Conservation (phyloP, 179 eudicot species). For the Amaranthus tricolor region DNA sequence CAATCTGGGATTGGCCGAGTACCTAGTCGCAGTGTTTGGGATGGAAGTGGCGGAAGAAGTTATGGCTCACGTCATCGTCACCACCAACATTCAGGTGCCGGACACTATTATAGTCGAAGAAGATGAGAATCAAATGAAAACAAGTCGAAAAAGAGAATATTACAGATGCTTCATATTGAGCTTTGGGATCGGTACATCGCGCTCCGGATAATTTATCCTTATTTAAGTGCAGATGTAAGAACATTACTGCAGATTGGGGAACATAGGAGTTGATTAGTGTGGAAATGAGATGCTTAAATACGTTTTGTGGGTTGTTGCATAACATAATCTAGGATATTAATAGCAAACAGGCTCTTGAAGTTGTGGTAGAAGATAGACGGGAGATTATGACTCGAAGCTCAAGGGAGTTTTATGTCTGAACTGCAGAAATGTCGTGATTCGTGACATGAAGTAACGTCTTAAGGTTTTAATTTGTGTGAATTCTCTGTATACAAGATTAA, state of each 20-base stretch:
- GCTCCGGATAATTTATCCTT: not conserved
- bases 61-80: slow-evolving; percentile 62
- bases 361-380: not conserved
- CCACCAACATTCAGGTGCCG: slow-evolving; percentile 69
- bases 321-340: not conserved
- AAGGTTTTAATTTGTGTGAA: slow-evolving; percentile 8
- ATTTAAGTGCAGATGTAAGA: not conserved
- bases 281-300: not conserved
- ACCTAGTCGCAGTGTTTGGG: slow-evolving; percentile 58
- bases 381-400: not conserved
- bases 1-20: slow-evolving; percentile 58
- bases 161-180: not conserved
- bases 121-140: slow-evolving; percentile 30
- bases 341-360: not conserved
- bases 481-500: slow-evolving; percentile 8
- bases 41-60: slow-evolving; percentile 63
- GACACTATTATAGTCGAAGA: slow-evolving; percentile 59
- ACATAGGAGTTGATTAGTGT: not conserved
- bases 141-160: not conserved
- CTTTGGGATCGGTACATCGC: not conserved
- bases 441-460: not conserved
- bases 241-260: not conserved
- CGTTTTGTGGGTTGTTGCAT: not conserved
- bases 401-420: not conserved
- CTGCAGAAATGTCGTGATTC: not conserved